A percentile compares a stretch with the other conserved stretches of the same genome.
Evolutionary conservation across 2,329 filamentous ascomycete genomes (phyloP).

Genomic region (Phoma sp.): DNA sequence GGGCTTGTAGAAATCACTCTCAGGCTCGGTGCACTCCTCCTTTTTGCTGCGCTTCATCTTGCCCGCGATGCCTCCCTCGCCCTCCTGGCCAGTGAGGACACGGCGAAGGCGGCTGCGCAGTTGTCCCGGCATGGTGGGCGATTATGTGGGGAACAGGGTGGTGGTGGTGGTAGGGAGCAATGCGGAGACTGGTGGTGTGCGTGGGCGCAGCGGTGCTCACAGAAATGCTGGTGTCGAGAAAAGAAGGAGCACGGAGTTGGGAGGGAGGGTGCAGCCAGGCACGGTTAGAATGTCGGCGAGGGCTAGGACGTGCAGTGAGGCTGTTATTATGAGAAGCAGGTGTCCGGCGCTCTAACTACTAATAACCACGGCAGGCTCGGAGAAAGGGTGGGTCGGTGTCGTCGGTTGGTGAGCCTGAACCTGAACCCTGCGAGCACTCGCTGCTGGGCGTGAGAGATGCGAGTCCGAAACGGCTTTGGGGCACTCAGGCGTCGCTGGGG

Average conservation of each 20-base stretch:
- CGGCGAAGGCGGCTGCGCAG: constrained; percentile 55
- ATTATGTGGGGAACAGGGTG: not conserved
- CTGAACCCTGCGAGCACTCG: constrained; percentile 5
- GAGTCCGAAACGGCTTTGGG: constrained; percentile 14
- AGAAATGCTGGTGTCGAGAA: not conserved
- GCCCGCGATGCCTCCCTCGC: constrained; percentile 29
- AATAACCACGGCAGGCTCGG: constrained; percentile 10
- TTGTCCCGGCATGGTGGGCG: constrained; percentile 47
- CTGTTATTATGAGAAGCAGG: constrained; percentile 22
- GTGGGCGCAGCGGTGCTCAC: not conserved
- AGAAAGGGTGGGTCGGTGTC: constrained; percentile 18
- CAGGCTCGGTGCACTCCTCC: constrained; percentile 44
- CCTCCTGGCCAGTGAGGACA: constrained; percentile 48
- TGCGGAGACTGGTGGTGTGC: not conserved
- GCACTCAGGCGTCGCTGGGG: constrained; percentile 13
- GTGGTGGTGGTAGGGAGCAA: not conserved
- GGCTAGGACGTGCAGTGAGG: constrained; percentile 25
- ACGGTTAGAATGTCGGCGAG: constrained; percentile 19
- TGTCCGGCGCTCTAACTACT: constrained; percentile 7
- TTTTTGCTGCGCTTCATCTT: constrained; percentile 35
- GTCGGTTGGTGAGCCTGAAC: constrained; percentile 7
- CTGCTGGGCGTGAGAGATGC: constrained; percentile 13
- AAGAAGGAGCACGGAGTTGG: constrained; percentile 2
- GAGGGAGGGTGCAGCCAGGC: constrained; percentile 17
- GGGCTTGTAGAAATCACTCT: constrained; percentile 57